A percentile compares a stretch with the other conserved stretches of the same genome.
Conservation (phyloP, 257 asterid genomes). For the Solanum sitiens region DNA sequence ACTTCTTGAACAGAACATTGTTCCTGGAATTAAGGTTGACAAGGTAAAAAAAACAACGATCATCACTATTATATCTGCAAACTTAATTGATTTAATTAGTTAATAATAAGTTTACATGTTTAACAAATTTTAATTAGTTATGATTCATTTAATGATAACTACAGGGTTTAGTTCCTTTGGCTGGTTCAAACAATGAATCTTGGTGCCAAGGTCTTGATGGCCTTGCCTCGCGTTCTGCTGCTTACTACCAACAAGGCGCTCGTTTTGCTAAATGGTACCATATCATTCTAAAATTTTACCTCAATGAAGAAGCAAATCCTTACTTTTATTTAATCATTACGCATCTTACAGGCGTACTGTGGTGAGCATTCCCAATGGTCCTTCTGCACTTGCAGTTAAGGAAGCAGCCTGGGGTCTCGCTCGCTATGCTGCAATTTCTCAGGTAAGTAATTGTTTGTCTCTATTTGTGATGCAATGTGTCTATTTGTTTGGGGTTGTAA, state of each 20-base stretch:
- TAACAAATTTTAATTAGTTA: not conserved
- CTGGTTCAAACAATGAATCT: conserved; percentile 65
- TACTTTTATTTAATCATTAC: not conserved
- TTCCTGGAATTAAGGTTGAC: conserved; percentile 64
- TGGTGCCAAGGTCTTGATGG: conserved; percentile 95
- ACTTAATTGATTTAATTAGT: not conserved
- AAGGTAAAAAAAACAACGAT: conserved; percentile 23
- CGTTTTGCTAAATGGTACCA: conserved; percentile 60
- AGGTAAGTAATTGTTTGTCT: conserved; percentile 16
- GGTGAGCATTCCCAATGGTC: conserved; percentile 72
- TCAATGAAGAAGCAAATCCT: not conserved
- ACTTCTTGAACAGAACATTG: conserved; percentile 50
- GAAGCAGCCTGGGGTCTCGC: conserved; percentile 94
- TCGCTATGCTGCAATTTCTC: conserved; percentile 73
- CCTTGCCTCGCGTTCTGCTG: conserved; percentile 70
- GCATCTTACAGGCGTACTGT: conserved; percentile 50
- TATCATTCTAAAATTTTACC: not conserved
- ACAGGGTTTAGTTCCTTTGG: conserved; percentile 73
- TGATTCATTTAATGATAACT: not conserved
- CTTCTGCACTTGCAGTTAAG: conserved; percentile 65
- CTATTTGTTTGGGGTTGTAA: not conserved
- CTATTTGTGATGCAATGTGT: not conserved
- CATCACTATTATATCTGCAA: not conserved
- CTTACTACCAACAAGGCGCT: conserved; percentile 77
- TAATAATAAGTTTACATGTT: not conserved